Evolutionary conservation across 2,329 filamentous ascomycete species (phyloP), one percentile per base, ranked within the genome.

Genomic region (Fusarium liriodendri): DNA sequence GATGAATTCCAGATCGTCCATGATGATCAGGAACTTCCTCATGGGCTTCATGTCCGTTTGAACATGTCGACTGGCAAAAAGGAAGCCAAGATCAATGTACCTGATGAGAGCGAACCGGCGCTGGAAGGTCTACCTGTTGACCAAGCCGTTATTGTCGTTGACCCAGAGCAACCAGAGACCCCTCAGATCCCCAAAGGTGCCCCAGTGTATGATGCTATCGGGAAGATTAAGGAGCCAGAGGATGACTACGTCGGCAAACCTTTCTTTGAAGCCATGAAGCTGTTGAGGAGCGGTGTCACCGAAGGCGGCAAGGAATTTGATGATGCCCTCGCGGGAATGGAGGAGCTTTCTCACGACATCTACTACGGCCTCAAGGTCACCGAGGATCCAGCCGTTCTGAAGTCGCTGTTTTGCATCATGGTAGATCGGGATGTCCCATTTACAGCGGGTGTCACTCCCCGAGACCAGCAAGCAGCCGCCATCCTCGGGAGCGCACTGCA

Each of bases 331-430:
- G 86, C 88, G 37, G 85, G 85, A 37, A 85, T 93, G n/a, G 85
- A 88, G 70, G 91, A 93, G 8, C 82, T 92, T 32, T 88, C 91
- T 0, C 91, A 93, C 80, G 91, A 93, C 80, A 89, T 93, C 71
- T 93, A 92, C 83, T 93, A 92, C 80, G 91, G 91, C 11, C 83
- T 91, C 20, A 89, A 91, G 79, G 87, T 93, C 67, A 85, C 87
- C 25, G 88, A 90, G 78, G 88, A 91, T 72, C 77, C 83, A 4
- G 85, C 86, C 3, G 87, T 87, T 2, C 74, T 91, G 62, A 85
- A 85, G 71, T 81, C 85, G n/a, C 85, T 93, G 2, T 82, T 92
- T 68, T 91, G 90, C 77, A 82, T 91, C 40, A 87, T 90, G 80
- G 76, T 79, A 29, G 69, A 82, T 74, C 52, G 67, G 45, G 65